A percentile compares a stretch with the other conserved stretches of the same genome.
Conservation (phyloP, 495 filamentous ascomycete species). For the Apiosordaria backusii region DNA sequence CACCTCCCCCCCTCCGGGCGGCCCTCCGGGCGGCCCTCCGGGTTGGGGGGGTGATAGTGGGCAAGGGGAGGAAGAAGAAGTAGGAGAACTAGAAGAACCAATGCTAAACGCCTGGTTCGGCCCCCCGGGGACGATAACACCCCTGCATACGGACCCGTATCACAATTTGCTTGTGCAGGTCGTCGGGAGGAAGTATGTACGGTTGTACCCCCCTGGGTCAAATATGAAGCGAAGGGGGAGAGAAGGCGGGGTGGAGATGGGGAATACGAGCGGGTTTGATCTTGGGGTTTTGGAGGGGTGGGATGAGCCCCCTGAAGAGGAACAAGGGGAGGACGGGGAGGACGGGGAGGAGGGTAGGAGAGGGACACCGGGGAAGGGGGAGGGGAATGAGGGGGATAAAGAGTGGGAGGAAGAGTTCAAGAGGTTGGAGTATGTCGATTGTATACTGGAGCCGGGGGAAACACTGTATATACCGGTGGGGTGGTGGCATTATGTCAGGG, state of each 20-base stretch:
- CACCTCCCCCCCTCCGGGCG: slow-evolving; percentile 56
- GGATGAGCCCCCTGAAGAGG: slow-evolving; percentile 32
- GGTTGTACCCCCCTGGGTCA: slow-evolving; percentile 67
- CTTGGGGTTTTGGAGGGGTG: slow-evolving; percentile 58
- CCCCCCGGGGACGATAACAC: slow-evolving; percentile 81
- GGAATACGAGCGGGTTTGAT: slow-evolving; percentile 80
- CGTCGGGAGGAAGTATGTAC: slow-evolving; percentile 84
- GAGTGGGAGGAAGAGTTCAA: slow-evolving; percentile 61
- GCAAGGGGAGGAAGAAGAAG: no score
- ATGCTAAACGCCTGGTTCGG: slow-evolving; percentile 91
- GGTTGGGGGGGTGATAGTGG: no score
- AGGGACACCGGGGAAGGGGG: slow-evolving; percentile 49
- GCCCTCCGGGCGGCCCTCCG: slow-evolving; percentile 34
- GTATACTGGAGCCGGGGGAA: slow-evolving; percentile 75
- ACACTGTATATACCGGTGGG: slow-evolving; percentile 87
- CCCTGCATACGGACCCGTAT: slow-evolving; percentile 89
- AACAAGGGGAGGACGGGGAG: slow-evolving; percentile 12
- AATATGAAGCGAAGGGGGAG: slow-evolving; percentile 62
- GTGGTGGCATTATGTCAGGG: slow-evolving; percentile 98
- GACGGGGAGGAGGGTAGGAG: slow-evolving; percentile 38
- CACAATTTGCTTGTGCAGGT: slow-evolving; percentile 91
- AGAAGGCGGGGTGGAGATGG: slow-evolving; percentile 82
- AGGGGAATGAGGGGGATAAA: slow-evolving; percentile 58
- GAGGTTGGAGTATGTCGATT: slow-evolving; percentile 68
- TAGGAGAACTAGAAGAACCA: slow-evolving; percentile 45